Percentiles rank a stretch among this genome's conserved stretches.
Evolutionary conservation across 495 filamentous ascomycete genomes (phyloP).

Genomic region (Articulospora tetracladia): DNA sequence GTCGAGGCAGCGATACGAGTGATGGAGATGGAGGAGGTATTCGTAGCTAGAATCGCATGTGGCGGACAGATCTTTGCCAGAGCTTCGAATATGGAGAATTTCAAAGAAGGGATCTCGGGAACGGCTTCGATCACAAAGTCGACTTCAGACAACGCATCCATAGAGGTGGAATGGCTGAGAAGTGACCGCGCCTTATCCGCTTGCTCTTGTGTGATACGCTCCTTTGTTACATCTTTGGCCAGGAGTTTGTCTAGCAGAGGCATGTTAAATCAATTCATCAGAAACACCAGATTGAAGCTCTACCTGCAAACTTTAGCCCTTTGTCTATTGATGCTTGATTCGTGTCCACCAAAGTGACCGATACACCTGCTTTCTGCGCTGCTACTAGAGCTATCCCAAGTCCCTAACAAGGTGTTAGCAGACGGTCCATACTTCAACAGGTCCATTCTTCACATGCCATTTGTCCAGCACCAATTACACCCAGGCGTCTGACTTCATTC

Average conservation of each 20-base stretch:
- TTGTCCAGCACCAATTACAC: constrained; percentile 93
- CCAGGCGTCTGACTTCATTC: constrained; percentile 80
- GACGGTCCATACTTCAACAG: neutral
- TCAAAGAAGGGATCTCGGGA: constrained; percentile 85
- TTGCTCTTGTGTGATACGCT: constrained; percentile 72
- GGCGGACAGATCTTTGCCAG: constrained; percentile 80
- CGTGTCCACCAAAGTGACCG: constrained; percentile 83
- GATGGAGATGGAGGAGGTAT: constrained; percentile 96
- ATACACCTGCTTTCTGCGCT: constrained; percentile 76
- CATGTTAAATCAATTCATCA: neutral
- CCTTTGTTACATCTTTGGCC: constrained; percentile 84
- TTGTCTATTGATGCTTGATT: constrained; percentile 87
- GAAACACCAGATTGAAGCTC: constrained; percentile 1
- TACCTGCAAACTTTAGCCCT: constrained; percentile 86
- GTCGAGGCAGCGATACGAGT: constrained; percentile 91
- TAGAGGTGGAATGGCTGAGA: constrained; percentile 63
- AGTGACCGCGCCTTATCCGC: constrained; percentile 66
- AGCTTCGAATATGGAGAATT: constrained; percentile 80
- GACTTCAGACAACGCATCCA: constrained; percentile 76
- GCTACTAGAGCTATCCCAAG: constrained; percentile 95
- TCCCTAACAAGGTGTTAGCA: constrained; percentile 52
- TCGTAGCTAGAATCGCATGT: constrained; percentile 91
- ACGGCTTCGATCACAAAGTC: constrained; percentile 99
- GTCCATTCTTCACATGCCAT: constrained; percentile 57
- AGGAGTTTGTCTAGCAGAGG: constrained; percentile 73